These are phyloP conservation scores for Pseudogymnoascus pannorum DNA, from an alignment of 2,329 filamentous ascomycete species.

Conservation along the genomic window DNA sequence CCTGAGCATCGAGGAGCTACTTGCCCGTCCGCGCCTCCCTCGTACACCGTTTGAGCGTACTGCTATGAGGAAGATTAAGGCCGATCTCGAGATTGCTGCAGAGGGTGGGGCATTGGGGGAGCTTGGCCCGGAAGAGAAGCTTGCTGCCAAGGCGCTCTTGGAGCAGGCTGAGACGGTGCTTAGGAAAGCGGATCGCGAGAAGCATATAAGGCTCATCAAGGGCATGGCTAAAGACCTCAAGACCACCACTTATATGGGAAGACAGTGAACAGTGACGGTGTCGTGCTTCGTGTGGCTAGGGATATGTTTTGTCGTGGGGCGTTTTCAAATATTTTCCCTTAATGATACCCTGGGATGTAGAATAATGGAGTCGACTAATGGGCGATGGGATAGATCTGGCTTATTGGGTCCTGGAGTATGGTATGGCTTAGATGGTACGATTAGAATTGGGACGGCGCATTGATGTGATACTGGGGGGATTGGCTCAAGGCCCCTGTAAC, in stretches of 20 bases:
- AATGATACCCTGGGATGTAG: not conserved
- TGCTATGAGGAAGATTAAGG: not conserved
- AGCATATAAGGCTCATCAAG: not conserved
- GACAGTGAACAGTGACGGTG: not conserved
- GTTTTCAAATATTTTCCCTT: not conserved
- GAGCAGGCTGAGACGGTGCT: not conserved
- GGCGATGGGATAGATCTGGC: not conserved
- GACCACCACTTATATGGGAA: not conserved
- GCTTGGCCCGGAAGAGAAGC: not conserved
- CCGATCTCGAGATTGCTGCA: not conserved
- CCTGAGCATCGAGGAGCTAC: slow-evolving; percentile 7
- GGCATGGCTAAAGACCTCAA: not conserved
- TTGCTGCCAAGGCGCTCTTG: not conserved
- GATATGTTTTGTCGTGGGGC: not conserved
- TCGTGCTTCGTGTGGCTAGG: not conserved
- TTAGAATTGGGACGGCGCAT: not conserved
- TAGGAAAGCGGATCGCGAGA: not conserved
- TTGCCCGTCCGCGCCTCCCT: slow-evolving; percentile 1
- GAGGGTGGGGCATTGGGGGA: not conserved
- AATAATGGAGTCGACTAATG: not conserved
- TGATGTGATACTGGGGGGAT: not conserved
- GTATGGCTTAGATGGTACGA: not conserved
- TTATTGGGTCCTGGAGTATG: slow-evolving; percentile 2
- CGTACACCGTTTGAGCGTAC: not conserved
- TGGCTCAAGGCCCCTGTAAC: not conserved